Percentiles rank a stretch among this genome's conserved stretches.
phyloP scores from a whole-genome alignment of 768 basidiomycete genomes.

The Trametes maxima region DNA sequence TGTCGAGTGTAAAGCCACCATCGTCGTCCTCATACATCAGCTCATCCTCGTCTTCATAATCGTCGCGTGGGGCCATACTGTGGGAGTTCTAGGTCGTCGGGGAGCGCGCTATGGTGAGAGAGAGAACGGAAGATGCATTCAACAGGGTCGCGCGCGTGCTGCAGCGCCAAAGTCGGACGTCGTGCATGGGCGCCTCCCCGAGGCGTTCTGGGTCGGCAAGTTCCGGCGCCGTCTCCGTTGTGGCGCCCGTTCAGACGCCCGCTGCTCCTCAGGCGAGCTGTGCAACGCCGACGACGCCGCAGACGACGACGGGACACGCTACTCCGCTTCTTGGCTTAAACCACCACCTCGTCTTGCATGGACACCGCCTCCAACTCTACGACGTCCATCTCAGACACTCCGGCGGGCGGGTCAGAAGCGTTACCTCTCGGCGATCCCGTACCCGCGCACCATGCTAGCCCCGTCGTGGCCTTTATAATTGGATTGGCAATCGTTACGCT shows the following conservation, averaged over 20 bases:
- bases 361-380: slow-evolving; percentile 10
- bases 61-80: slow-evolving; percentile 18
- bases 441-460: slow-evolving; percentile 47
- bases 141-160: background rate
- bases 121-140: slow-evolving; percentile 1
- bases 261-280: background rate
- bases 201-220: background rate
- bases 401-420: background rate
- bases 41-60: slow-evolving; percentile 25
- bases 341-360: slow-evolving; percentile 18
- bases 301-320: slow-evolving; percentile 3
- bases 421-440: slow-evolving; percentile 23
- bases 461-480: slow-evolving; percentile 76
- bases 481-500: slow-evolving; percentile 84
- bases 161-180: background rate
- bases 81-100: too few species aligned
- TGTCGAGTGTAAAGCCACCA: slow-evolving; percentile 27
- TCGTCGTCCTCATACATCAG: slow-evolving; percentile 22
- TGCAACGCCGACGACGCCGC: slow-evolving; percentile 13
- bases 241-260: background rate
- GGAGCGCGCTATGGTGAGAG: background rate
- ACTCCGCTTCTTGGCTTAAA: background rate
- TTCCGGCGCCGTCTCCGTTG: slow-evolving; percentile 7
- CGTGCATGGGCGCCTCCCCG: slow-evolving; percentile 5
- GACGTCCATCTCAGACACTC: slow-evolving; percentile 1